Conservation (phyloP, 179 eudicot species). For the Dionaea muscipula region DNA sequence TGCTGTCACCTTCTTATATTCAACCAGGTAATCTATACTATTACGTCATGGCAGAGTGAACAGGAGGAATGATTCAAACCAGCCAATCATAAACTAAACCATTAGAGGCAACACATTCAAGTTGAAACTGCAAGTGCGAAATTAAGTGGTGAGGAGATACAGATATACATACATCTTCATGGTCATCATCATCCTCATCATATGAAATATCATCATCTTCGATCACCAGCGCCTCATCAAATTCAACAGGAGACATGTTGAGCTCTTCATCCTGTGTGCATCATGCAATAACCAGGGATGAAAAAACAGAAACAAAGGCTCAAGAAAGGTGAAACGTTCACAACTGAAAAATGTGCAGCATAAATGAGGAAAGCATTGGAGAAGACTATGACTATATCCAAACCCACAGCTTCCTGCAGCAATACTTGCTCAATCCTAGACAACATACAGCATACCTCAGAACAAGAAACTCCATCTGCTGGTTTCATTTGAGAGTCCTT, state of each 20-base stretch:
- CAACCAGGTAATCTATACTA: too few relatives aligned
- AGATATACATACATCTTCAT: slow-evolving; percentile 61
- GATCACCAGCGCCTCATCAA: slow-evolving; percentile 85
- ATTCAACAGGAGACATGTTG: slow-evolving; percentile 77
- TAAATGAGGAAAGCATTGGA: too few relatives aligned
- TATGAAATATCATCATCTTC: slow-evolving; percentile 95
- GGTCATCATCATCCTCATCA: slow-evolving; percentile 91
- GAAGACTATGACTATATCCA: too few relatives aligned
- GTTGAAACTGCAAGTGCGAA: neutral
- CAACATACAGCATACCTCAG: slow-evolving; percentile 48
- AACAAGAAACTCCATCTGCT: slow-evolving; percentile 52
- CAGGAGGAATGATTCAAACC: too few relatives aligned
- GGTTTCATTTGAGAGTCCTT: slow-evolving; percentile 70
- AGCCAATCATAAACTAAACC: neutral
- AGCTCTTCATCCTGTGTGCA: slow-evolving; percentile 95
- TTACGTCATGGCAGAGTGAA: too few relatives aligned
- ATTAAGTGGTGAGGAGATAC: neutral
- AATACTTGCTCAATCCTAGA: neutral
- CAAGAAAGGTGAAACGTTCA: neutral
- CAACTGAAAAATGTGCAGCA: neutral
- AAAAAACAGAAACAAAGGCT: neutral
- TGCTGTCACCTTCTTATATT: too few relatives aligned
- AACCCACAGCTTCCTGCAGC: too few relatives aligned
- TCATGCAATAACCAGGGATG: slow-evolving; percentile 13
- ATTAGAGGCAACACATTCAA: neutral